These are phyloP conservation scores for Acanthamoeba royreba DNA, from an alignment of 208 protist species.

Conservation along the genomic window DNA sequence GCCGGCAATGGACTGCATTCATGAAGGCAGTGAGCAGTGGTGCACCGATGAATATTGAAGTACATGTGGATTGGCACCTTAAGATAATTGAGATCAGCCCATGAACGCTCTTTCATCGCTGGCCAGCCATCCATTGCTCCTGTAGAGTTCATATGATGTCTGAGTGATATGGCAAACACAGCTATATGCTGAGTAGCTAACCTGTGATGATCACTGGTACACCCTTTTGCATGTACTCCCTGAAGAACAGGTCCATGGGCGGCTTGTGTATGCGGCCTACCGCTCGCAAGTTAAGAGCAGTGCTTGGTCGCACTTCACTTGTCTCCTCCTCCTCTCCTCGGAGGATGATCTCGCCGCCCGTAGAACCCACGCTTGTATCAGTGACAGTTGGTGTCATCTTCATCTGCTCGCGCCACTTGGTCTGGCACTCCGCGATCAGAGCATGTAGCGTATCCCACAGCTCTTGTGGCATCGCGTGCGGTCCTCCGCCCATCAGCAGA, in stretches of 20 bases:
- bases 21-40: not conserved
- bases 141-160: not conserved
- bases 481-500: not conserved
- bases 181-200: not conserved
- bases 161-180: not conserved
- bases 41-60: not conserved
- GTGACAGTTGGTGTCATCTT: not conserved
- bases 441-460: not conserved
- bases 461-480: not conserved
- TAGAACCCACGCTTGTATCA: not conserved
- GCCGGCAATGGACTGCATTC: not conserved
- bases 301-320: not conserved
- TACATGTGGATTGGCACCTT: not conserved
- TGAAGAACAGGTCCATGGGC: not conserved
- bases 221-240: not conserved
- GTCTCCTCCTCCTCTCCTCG: not conserved
- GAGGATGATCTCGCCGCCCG: too few relatives aligned
- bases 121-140: slow-evolving; percentile 29
- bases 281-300: not conserved
- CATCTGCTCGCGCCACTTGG: not conserved
- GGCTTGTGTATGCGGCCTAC: not conserved
- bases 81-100: slow-evolving; percentile 25
- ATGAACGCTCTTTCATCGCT: not conserved
- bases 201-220: slow-evolving; percentile 13
- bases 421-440: not conserved